Evolutionary conservation across 345 rosid species (phyloP).

Genomic region (Eutrema heterophyllum): DNA sequence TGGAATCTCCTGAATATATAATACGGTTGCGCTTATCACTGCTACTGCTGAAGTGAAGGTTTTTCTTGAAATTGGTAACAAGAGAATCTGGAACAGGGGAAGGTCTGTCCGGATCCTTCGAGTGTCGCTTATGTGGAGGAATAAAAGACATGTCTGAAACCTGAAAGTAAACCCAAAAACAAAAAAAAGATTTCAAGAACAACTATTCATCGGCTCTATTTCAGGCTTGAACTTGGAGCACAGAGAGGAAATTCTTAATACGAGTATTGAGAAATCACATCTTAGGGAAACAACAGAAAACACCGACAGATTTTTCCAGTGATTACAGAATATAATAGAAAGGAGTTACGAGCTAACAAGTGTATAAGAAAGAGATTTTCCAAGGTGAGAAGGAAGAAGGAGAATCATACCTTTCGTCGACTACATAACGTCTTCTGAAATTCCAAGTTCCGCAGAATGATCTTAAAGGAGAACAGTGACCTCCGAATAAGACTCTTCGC

Average conservation of each 20-base stretch:
- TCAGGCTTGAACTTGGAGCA: neutral
- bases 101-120: constrained; percentile 25
- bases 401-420: too few relatives aligned
- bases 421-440: too few relatives aligned
- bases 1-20: constrained; percentile 26
- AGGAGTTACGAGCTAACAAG: too few relatives aligned
- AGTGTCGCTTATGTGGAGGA: constrained; percentile 60
- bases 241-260: too few relatives aligned
- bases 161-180: neutral
- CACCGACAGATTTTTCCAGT: neutral
- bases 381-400: too few relatives aligned
- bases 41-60: constrained; percentile 16
- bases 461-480: too few relatives aligned
- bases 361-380: too few relatives aligned
- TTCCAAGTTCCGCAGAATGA: too few relatives aligned
- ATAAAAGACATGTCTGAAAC: constrained; percentile 47
- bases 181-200: neutral
- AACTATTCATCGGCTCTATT: neutral
- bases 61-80: constrained; percentile 31
- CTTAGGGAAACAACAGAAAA: too few relatives aligned
- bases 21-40: neutral
- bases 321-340: neutral
- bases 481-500: too few relatives aligned
- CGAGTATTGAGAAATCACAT: too few relatives aligned
- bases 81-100: constrained; percentile 35